These are phyloP conservation scores for Nemania sp. DNA, from an alignment of 2,329 filamentous ascomycete species.

Conservation along the genomic window DNA sequence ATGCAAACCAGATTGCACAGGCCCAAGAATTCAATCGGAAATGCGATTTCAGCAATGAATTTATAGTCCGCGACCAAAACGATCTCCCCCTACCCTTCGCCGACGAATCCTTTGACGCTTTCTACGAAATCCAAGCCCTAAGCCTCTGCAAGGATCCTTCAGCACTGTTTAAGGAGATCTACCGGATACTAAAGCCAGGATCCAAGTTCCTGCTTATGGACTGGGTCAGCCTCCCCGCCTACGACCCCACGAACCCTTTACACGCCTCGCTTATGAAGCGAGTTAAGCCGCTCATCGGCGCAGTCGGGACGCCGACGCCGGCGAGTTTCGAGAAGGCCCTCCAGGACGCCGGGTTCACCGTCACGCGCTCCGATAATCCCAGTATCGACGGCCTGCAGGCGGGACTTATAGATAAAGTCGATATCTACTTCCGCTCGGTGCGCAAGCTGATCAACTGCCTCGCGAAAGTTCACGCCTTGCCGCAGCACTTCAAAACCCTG, in stretches of 20 bases:
- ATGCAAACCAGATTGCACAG: constrained; percentile 60
- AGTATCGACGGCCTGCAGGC: constrained; percentile 64
- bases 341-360: constrained; percentile 59
- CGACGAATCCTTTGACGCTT: constrained; percentile 62
- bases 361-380: constrained; percentile 63
- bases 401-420: constrained; percentile 65
- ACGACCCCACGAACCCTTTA: constrained; percentile 59
- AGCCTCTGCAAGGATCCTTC: constrained; percentile 64
- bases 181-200: constrained; percentile 63
- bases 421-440: constrained; percentile 65
- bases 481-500: constrained; percentile 64
- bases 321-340: constrained; percentile 60
- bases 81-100: constrained; percentile 63
- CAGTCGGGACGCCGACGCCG: constrained; percentile 66
- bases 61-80: constrained; percentile 65
- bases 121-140: constrained; percentile 69
- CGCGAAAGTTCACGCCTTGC: constrained; percentile 60
- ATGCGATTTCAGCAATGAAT: constrained; percentile 56
- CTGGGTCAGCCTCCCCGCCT: constrained; percentile 65
- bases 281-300: constrained; percentile 67
- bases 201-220: constrained; percentile 63
- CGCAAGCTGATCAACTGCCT: constrained; percentile 61
- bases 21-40: constrained; percentile 50
- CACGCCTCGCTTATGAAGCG: constrained; percentile 65
- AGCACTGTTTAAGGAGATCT: constrained; percentile 61